Base-by-base conservation (phyloP, 257 asterid genomes). In the Oldenlandia corymbosa region DNA sequence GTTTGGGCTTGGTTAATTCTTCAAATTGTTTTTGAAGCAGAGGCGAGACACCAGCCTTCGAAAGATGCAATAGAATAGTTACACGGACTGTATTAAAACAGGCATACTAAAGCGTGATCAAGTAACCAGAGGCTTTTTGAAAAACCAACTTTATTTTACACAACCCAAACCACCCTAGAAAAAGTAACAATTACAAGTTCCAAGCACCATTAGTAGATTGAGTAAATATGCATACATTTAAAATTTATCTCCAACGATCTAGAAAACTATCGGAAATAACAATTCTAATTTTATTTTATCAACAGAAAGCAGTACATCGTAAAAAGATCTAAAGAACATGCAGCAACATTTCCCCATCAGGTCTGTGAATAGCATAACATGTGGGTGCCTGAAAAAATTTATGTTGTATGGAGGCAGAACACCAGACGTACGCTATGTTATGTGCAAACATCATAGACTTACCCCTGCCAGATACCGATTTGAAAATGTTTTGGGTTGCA, bases 401-500 rank as follows among this genome's bases (percentile, higher is more conserved):
- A 13, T 18, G 43, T 3, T 46, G 31, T 30, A n/a, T 11, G 2
- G 4, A 43, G 32, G 13, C 58, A 48, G 10, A 31, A 7, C 11
- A 20, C 21, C 31, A 23, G 10, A 20, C 4, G 34, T 24, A 21
- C 12, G 16, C 11, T 47, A 23, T n/a, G n/a, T n/a, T n/a, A 18
- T 26, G 5, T 58, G 41, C n/a, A 65, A 61, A 52, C 17, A 36
- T n/a, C 16, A 64, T 36, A 30, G 39, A 74, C 87, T 85, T 72
- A 90, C 96, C 85, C 99, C 97, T 48, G 99, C 93, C 73, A 90
- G 69, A 72, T 71, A 90, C 70, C 95, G 94, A 74, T 74, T 90
- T 39, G 97, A 83, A 73, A 89, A 85, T 71, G 94, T 73, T 79
- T 76, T 87, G 52, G 96, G 97, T 72, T 87, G 93, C 75, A 90